Percentiles rank a stretch among this genome's conserved stretches.
Evolutionary conservation across 2,329 filamentous ascomycete genomes (phyloP).

Genomic region (Pseudogymnoascus sp.): DNA sequence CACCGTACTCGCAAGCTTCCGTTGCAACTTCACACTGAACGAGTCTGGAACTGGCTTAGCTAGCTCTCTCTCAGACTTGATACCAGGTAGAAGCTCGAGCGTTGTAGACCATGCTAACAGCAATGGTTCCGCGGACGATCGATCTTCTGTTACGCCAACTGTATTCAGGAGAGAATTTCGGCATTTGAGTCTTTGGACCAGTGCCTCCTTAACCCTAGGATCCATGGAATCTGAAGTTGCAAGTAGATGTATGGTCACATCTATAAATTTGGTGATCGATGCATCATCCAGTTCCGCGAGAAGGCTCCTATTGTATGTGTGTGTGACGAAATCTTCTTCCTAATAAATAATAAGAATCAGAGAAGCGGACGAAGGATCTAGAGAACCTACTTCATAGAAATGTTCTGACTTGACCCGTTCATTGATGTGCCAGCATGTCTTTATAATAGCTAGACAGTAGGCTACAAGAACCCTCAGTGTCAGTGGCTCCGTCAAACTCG

Average conservation of each 20-base stretch:
- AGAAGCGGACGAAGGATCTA: neutral
- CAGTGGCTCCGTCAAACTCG: slow-evolving; percentile 38
- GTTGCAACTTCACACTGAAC: slow-evolving; percentile 85
- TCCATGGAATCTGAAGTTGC: slow-evolving; percentile 21
- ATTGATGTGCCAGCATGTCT: slow-evolving; percentile 75
- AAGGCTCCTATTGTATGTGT: slow-evolving; percentile 77
- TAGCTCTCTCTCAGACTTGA: slow-evolving; percentile 56
- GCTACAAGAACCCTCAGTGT: slow-evolving; percentile 64
- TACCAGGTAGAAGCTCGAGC: slow-evolving; percentile 41
- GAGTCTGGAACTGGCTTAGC: slow-evolving; percentile 65
- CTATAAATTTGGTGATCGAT: slow-evolving; percentile 25
- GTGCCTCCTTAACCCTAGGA: slow-evolving; percentile 43
- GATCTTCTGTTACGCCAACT: slow-evolving; percentile 45
- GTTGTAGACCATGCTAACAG: slow-evolving; percentile 38
- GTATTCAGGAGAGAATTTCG: slow-evolving; percentile 56
- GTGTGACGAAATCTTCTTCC: slow-evolving; percentile 96
- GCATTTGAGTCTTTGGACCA: slow-evolving; percentile 60
- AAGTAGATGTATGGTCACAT: slow-evolving; percentile 30
- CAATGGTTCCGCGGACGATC: slow-evolving; percentile 34
- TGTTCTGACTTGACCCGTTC: slow-evolving; percentile 73
- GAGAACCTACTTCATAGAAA: slow-evolving; percentile 69
- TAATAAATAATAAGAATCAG: slow-evolving; percentile 32
- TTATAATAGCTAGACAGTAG: slow-evolving; percentile 80
- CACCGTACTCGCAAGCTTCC: slow-evolving; percentile 87
- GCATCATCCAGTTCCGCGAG: slow-evolving; percentile 56